Evolutionary conservation across 225 moss, liverwort and hornwort genomes (phyloP).

Genomic region (Ulota crispa): DNA sequence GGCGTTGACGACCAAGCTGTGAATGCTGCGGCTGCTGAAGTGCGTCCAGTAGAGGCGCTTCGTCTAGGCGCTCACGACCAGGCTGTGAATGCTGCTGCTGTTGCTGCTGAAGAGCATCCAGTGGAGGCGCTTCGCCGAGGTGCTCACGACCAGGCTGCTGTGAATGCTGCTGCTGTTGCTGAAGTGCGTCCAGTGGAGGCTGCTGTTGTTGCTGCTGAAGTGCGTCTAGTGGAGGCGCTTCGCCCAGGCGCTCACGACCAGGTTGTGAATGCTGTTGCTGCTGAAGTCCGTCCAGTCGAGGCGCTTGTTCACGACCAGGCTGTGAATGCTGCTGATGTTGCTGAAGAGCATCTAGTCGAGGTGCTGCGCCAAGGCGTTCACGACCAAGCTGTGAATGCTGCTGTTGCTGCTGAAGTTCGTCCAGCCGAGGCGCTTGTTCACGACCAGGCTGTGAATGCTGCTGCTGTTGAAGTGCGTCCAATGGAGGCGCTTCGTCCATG

Average conservation of each 20-base stretch:
- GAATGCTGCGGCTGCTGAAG: neutral
- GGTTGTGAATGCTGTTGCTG: no score
- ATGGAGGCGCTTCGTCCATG: no score
- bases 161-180: neutral
- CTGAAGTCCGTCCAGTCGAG: no score
- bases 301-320: neutral
- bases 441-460: no score
- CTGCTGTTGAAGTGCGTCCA: no score
- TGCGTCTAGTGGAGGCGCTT: neutral
- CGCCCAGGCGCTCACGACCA: neutral
- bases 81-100: no score
- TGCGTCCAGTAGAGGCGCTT: neutral
- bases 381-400: neutral
- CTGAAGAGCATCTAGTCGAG: no score
- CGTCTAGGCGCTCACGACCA: neutral
- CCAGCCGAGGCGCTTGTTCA: neutral
- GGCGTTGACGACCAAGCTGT: neutral
- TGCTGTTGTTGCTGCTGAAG: no score
- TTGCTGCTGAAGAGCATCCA: no score
- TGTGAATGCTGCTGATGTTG: neutral
- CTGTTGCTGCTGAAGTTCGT: neutral
- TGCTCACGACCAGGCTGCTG: neutral
- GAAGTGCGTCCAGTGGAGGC: no score
- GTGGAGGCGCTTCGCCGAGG: neutral
- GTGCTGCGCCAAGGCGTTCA: neutral